These are phyloP conservation scores for Neopestalotiopsis sp. DNA, from an alignment of 2,329 filamentous ascomycete genomes.

Conservation along the genomic window DNA sequence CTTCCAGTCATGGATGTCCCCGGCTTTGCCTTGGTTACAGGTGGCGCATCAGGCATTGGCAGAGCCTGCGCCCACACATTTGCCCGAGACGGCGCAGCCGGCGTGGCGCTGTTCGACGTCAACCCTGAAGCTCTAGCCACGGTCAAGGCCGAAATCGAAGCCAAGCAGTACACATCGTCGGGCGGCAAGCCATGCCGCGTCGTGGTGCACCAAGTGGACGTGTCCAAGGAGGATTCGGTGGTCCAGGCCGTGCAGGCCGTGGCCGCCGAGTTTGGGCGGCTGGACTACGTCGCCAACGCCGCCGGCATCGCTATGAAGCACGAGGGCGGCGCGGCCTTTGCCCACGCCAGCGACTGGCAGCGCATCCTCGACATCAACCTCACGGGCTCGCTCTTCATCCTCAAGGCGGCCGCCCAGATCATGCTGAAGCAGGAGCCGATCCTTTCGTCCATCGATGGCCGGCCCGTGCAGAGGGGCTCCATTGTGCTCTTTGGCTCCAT, in stretches of 20 bases:
- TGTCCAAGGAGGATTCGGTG: conserved; percentile 37
- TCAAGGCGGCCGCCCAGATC: conserved; percentile 43
- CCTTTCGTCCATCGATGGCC: conserved; percentile 38
- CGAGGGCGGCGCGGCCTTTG: conserved; percentile 40
- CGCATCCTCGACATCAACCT: conserved; percentile 47
- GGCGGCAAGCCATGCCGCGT: conserved; percentile 15
- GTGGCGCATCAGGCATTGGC: conserved; percentile 38
- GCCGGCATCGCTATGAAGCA: conserved; percentile 45
- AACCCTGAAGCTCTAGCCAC: conserved; percentile 24
- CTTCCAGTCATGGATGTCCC: conserved; percentile 33
- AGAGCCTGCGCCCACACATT: conserved; percentile 35
- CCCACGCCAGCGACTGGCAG: conserved; percentile 43
- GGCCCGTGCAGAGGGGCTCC: conserved; percentile 31
- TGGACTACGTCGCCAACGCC: conserved; percentile 47
- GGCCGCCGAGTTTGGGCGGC: conserved; percentile 37
- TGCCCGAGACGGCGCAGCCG: conserved; percentile 32
- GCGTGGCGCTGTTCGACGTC: conserved; percentile 34
- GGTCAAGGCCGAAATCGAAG: conserved; percentile 28
- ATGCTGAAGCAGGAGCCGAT: conserved; percentile 50
- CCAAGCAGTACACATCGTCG: conserved; percentile 11
- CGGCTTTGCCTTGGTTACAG: conserved; percentile 36
- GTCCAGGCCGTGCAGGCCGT: conserved; percentile 30
- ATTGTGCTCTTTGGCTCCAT: conserved; percentile 45
- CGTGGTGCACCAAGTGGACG: conserved; percentile 26
- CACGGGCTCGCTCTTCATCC: conserved; percentile 46